Base-by-base conservation (phyloP, 140 eudicot species). In the Erigeron philadelphicus region DNA sequence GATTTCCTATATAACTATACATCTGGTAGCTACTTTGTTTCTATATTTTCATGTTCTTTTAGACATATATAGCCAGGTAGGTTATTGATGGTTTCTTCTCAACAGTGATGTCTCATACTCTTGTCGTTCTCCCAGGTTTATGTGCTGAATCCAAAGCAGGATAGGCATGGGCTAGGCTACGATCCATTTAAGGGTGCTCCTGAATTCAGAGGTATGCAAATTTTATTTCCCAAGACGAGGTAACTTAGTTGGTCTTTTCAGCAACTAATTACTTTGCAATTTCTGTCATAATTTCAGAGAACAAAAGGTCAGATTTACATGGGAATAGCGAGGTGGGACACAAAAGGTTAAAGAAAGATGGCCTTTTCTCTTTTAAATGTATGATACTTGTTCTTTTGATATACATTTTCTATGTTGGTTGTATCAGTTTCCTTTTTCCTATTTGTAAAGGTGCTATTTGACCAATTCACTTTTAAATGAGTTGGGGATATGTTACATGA, bases 121-220 rank as follows among this genome's bases (percentile, higher is more conserved):
- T 10, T 55, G 42, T 52, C 73, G 57, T 53, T 64, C 15, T 49
- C 35, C 70, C 72, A 92, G 98, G 90, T 82, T 64, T 89, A 88
- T 78, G 90, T 89, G 48, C 80, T 90, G 61, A 75, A 89, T 62
- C 98, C 96, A 48, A 93, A 93, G 85, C 93, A 84, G 80, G 98
- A 93, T 73, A 71, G 86, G 95, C 73, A 93, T 85, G 98, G 98
- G 54, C 72, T 93, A 78, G 98, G 98, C 76, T 93, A 72, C 81
- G 98, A 93, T 84, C 98, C 95, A 17, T 89, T 74, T 74, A 93
- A 84, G 83, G 81, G 89, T 69, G 98, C 98, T 78, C 98, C 96
- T 53, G 96, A 93, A 78, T 93, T 93, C 74, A 81, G 98, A 72
- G 98, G 98, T 93, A 79, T 79, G 89, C 64, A 69, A 45, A 31